Percentiles rank a stretch among this genome's conserved stretches.
Conservation (phyloP, 805 yeast species). For the Tetrapisispora nanseiensis region DNA sequence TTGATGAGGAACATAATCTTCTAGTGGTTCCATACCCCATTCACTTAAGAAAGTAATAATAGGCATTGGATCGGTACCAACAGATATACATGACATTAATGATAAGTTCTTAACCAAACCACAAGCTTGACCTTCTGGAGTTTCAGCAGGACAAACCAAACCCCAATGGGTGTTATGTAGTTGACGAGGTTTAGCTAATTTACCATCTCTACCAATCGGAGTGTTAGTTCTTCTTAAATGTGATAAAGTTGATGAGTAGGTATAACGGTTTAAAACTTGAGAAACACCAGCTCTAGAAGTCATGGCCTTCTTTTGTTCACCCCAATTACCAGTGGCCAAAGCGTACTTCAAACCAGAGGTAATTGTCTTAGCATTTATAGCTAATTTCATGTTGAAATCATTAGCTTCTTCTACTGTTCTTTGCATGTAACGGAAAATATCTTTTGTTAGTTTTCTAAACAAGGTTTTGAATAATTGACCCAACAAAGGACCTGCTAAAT, state of each 20-base stretch:
- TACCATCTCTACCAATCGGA: conserved; percentile 99
- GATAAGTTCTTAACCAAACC: conserved; percentile 96
- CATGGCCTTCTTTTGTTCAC: conserved; percentile 99
- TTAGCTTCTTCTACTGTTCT: conserved; percentile 97
- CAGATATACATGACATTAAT: conserved; percentile 94
- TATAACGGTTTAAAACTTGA: conserved; percentile 94
- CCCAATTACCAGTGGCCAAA: conserved; percentile 99
- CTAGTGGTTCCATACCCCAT: conserved; percentile 98
- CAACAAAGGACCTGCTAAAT: conserved; percentile 94
- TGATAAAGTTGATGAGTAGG: conserved; percentile 96
- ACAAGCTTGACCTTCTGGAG: conserved; percentile 99
- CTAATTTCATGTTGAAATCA: conserved; percentile 91
- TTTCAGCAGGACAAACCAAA: conserved; percentile 97
- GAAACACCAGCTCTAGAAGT: conserved; percentile 98
- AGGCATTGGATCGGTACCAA: conserved; percentile 95
- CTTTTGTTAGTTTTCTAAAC: conserved; percentile 90
- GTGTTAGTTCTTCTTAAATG: conserved; percentile 98
- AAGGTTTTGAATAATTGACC: conserved; percentile 92
- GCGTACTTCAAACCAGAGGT: conserved; percentile 97
- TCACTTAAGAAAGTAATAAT: conserved; percentile 88
- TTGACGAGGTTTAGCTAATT: conserved; percentile 97
- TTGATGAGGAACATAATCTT: conserved; percentile 88
- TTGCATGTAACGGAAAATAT: conserved; percentile 96
- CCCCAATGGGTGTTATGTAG: conserved; percentile 99
- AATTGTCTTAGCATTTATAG: conserved; percentile 93